Conservation (phyloP, 1,284 basidiomycete genomes). For the Tremellales sp. region DNA sequence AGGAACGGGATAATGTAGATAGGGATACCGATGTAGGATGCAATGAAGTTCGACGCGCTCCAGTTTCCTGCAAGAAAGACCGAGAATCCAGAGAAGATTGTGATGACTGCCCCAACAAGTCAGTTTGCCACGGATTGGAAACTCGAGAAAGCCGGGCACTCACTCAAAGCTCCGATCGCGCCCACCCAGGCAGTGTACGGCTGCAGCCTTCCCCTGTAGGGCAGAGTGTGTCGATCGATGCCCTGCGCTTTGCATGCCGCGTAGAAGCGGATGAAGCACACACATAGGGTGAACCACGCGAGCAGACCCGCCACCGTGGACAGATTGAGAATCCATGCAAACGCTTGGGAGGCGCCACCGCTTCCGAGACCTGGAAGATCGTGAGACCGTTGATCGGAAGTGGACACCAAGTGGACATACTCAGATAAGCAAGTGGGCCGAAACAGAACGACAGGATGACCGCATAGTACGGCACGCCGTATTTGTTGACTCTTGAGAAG, state of each 20-base stretch:
- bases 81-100: slow-evolving; percentile 47
- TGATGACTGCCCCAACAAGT: no score
- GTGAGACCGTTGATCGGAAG: no score
- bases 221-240: slow-evolving; percentile 55
- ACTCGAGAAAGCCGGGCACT: slow-evolving; percentile 4
- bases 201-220: slow-evolving; percentile 58
- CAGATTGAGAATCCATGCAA: slow-evolving; percentile 62
- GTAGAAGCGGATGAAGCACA: slow-evolving; percentile 71
- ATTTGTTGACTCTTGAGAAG: slow-evolving; percentile 62
- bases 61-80: slow-evolving; percentile 62
- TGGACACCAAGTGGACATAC: no score
- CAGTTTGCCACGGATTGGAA: slow-evolving; percentile 31
- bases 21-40: slow-evolving; percentile 47
- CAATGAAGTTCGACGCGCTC: slow-evolving; percentile 41
- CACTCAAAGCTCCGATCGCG: slow-evolving; percentile 29
- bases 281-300: slow-evolving; percentile 64
- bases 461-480: slow-evolving; percentile 67
- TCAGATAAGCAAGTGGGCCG: slow-evolving; percentile 56
- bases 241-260: slow-evolving; percentile 60
- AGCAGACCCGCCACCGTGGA: slow-evolving; percentile 66
- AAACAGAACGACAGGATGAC: slow-evolving; percentile 53
- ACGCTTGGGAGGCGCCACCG: slow-evolving; percentile 39
- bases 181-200: slow-evolving; percentile 50
- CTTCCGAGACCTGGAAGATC: no score
- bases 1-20: slow-evolving; percentile 1